phyloP scores from a whole-genome alignment of 768 basidiomycete species.

The Clitopilus hobsonii region DNA sequence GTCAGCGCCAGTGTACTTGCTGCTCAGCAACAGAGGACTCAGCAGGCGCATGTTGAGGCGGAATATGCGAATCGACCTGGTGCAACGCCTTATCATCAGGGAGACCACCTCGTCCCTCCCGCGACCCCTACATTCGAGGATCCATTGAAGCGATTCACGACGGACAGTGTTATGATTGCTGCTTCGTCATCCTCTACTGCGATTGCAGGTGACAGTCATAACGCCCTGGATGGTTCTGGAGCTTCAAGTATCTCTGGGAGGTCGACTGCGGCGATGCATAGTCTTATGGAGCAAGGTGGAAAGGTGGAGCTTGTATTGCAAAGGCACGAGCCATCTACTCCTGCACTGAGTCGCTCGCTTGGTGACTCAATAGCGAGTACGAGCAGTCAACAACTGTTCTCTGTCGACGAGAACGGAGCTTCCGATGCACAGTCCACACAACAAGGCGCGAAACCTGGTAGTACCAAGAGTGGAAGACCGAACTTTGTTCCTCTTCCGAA shows the following conservation, averaged over 20 bases:
- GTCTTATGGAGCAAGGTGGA: constrained; percentile 66
- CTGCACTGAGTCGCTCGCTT: constrained; percentile 12
- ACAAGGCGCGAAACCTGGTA: constrained; percentile 1
- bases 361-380: background rate
- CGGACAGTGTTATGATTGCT: background rate
- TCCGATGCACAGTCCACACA: constrained; percentile 5
- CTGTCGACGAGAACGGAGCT: background rate
- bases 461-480: constrained; percentile 17
- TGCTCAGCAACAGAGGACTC: constrained; percentile 14
- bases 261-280: constrained; percentile 49
- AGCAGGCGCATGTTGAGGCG: constrained; percentile 12
- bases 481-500: constrained; percentile 34
- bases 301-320: constrained; percentile 52
- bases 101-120: background rate
- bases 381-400: background rate
- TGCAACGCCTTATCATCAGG: background rate
- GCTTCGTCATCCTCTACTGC: background rate
- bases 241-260: constrained; percentile 21
- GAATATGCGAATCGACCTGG: constrained; percentile 15
- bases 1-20: constrained; percentile 10
- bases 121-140: background rate
- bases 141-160: background rate
- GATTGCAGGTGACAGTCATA: background rate
- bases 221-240: constrained; percentile 12
- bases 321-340: constrained; percentile 27